Conservation (phyloP, 1,139 yeast genomes). For the Williopsis jadinii region DNA sequence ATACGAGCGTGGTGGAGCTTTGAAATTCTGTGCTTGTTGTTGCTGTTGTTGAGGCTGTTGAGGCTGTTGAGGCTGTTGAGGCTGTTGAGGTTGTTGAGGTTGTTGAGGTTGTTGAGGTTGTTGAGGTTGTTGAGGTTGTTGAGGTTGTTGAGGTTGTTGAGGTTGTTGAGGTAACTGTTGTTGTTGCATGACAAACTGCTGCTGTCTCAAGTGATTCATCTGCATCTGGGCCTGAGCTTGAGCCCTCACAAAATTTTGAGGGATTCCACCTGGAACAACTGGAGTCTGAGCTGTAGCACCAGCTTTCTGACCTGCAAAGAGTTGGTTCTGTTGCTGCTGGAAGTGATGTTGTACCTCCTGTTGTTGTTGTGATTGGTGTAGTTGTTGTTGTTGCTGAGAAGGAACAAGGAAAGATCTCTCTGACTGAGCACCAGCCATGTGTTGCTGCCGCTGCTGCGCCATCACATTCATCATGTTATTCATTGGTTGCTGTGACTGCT, state of each 20-base stretch:
- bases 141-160: conserved; percentile 2
- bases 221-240: conserved; percentile 49
- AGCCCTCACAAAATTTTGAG: conserved; percentile 3
- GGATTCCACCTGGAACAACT: conserved; percentile 1
- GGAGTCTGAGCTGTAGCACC: conserved; percentile 23
- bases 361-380: conserved; percentile 13
- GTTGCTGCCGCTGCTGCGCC: conserved; percentile 10
- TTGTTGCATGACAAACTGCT: conserved; percentile 8
- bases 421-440: conserved; percentile 3
- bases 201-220: conserved; percentile 45
- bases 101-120: conserved; percentile 1
- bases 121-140: conserved; percentile 1
- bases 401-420: conserved; percentile 5
- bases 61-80: not conserved
- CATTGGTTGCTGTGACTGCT: conserved; percentile 10
- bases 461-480: not conserved
- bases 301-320: conserved; percentile 19
- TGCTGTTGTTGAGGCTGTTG: conserved; percentile 9
- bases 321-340: conserved; percentile 19
- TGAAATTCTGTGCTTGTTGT: not conserved
- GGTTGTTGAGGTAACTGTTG: conserved; percentile 13
- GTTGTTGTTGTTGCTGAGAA: conserved; percentile 4
- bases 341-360: conserved; percentile 20
- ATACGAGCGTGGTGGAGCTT: not conserved
- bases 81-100: conserved; percentile 1